Evolutionary conservation across 495 filamentous ascomycete genomes (phyloP).

Genomic region (Trichocladium antarcticum): DNA sequence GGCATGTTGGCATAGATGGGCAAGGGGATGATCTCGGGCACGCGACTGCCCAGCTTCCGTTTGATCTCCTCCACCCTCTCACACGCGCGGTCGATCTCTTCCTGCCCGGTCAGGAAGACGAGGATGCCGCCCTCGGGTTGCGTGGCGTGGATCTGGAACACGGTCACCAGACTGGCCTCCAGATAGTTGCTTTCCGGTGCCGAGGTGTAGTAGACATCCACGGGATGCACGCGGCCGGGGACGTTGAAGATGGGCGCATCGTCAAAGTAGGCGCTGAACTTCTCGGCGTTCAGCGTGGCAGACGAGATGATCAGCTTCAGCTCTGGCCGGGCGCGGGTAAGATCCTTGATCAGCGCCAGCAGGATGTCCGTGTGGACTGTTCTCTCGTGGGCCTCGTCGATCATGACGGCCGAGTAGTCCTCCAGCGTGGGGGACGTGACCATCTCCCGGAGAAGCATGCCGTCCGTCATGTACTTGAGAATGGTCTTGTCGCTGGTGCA

Average conservation of each 20-base stretch:
- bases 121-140: slow-evolving; percentile 82
- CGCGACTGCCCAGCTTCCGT: slow-evolving; percentile 66
- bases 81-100: slow-evolving; percentile 80
- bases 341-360: slow-evolving; percentile 83
- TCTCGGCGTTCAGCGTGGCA: slow-evolving; percentile 89
- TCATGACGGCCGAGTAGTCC: slow-evolving; percentile 85
- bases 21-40: slow-evolving; percentile 76
- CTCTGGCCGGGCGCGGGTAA: slow-evolving; percentile 74
- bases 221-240: slow-evolving; percentile 79
- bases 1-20: slow-evolving; percentile 86
- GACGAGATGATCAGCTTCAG: slow-evolving; percentile 88
- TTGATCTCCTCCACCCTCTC: slow-evolving; percentile 70
- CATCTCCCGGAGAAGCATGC: slow-evolving; percentile 88
- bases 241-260: slow-evolving; percentile 94
- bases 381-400: slow-evolving; percentile 95
- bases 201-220: slow-evolving; percentile 86
- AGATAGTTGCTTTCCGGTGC: slow-evolving; percentile 94
- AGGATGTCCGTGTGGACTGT: slow-evolving; percentile 88
- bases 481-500: slow-evolving; percentile 85
- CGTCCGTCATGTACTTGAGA: slow-evolving; percentile 96
- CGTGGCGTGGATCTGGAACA: slow-evolving; percentile 92
- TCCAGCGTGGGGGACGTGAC: slow-evolving; percentile 79
- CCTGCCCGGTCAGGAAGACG: slow-evolving; percentile 81
- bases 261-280: slow-evolving; percentile 88
- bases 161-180: slow-evolving; percentile 79